Evolutionary conservation across 495 filamentous ascomycete species (phyloP), one percentile per base, ranked within the genome.

Genomic region (Aspergillus saccharolyticus): DNA sequence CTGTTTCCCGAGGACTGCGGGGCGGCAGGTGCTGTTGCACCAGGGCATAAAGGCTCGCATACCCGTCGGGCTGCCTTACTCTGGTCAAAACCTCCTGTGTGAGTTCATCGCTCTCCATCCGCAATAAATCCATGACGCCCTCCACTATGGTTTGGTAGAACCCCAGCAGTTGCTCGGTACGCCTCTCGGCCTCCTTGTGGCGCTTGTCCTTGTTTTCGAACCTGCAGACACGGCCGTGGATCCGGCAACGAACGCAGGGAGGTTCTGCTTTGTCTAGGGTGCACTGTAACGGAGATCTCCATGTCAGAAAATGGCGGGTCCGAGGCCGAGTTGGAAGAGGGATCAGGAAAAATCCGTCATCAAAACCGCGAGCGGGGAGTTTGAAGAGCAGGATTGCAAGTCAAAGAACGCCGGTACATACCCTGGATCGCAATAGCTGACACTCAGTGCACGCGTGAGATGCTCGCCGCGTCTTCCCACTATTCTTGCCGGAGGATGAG

Each of bases 381-480:
- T 4, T 4, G 10, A 10, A 30, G 25, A 30, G 10, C 4, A 30
- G 25, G 25, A 30, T 4, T 4, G 25, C 4, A 30, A 10, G 25
- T 10, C 4, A 30, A 30, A 30, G 25, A 30, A 4, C 4, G 25
- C 4, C 5, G 33, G 33, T 39, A 39, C 5, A 5, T 71, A 78
- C 75, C 71, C 72, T 75, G 44, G 72, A 76, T 24, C 75, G 70
- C 44, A 71, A 64, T 49, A 59, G 67, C 59, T 78, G 70, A 59
- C 75, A 78, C 57, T 78, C 72, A 25, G 55, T 60, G 57, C 75
- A 78, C 20, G 75, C 75, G 14, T 69, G 70, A 12, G 74, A 76
- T 9, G 71, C 74, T 54, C 75, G 64, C 53, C 70, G 76, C 9
- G 47, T 69, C 70, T 48, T 70, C 67, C 39, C 54, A 58, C 10